Evolutionary conservation across 345 rosid genomes (phyloP).

Genomic region (Noccaea bulbosa): DNA sequence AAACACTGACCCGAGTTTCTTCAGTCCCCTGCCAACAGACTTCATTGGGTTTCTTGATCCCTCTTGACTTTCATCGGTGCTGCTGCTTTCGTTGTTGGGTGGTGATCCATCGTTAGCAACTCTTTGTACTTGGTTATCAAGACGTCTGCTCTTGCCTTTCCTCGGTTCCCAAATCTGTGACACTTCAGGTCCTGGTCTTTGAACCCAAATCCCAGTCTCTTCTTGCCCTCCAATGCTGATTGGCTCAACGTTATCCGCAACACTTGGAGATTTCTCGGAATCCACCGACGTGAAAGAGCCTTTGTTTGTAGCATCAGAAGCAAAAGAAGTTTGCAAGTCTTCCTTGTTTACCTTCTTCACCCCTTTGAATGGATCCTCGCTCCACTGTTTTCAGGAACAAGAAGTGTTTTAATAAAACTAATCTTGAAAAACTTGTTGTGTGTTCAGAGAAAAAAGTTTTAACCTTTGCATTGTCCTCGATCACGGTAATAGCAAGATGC

Average conservation of each 20-base stretch:
- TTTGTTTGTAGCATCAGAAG: conserved; percentile 44
- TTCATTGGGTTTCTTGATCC: conserved; percentile 44
- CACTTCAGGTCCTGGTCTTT: conserved; percentile 80
- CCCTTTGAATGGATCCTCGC: conserved; percentile 40
- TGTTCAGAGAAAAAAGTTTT: background rate
- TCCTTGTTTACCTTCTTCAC: conserved; percentile 47
- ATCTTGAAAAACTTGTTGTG: background rate
- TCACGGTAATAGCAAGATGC: conserved; percentile 76
- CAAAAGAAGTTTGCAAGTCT: conserved; percentile 49
- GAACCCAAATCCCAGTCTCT: conserved; percentile 80
- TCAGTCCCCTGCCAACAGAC: conserved; percentile 54
- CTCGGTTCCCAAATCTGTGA: conserved; percentile 86
- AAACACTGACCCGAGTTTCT: conserved; percentile 57
- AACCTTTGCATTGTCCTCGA: conserved; percentile 61
- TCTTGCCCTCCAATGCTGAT: conserved; percentile 68
- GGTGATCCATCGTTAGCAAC: conserved; percentile 49
- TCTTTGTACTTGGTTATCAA: conserved; percentile 52
- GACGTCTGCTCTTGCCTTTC: conserved; percentile 67
- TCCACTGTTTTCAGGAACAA: conserved; percentile 47
- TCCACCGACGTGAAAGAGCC: conserved; percentile 53
- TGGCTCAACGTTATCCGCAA: conserved; percentile 69
- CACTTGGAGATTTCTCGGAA: conserved; percentile 49
- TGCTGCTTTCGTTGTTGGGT: conserved; percentile 52
- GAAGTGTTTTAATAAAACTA: background rate
- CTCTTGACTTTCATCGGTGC: conserved; percentile 55